Conservation (phyloP, 495 filamentous ascomycete species). For the Aspergillus olivimuriae region DNA sequence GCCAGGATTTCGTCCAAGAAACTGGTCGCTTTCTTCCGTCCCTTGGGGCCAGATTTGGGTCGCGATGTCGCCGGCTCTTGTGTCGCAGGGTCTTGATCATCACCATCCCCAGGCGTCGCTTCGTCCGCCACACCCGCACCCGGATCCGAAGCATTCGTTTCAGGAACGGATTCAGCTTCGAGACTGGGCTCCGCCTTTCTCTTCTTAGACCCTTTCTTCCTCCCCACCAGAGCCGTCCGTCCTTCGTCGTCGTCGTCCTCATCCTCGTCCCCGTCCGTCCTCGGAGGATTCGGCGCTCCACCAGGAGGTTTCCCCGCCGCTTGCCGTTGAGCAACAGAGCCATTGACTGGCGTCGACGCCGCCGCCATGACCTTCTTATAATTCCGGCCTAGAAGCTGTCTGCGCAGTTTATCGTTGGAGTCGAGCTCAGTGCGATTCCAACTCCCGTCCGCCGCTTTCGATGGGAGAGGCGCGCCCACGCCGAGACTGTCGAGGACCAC, state of each 20-base stretch:
- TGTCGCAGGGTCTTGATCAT: constrained; percentile 4
- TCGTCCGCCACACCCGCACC: no score
- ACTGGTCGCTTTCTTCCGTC: constrained; percentile 36
- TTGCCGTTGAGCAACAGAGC: background rate
- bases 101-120: constrained; percentile 1
- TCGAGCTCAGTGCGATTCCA: constrained; percentile 34
- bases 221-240: constrained; percentile 48
- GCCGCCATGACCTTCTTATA: constrained; percentile 37
- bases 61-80: constrained; percentile 9
- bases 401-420: constrained; percentile 41
- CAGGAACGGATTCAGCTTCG: constrained; percentile 5
- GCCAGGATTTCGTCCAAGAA: constrained; percentile 48
- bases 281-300: background rate
- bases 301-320: background rate
- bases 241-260: constrained; percentile 57
- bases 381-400: constrained; percentile 43
- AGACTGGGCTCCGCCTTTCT: constrained; percentile 11
- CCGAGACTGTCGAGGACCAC: constrained; percentile 35
- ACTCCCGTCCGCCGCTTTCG: constrained; percentile 32
- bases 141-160: no score
- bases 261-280: constrained; percentile 25
- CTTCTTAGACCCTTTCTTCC: constrained; percentile 26
- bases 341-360: constrained; percentile 7
- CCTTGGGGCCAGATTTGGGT: constrained; percentile 15
- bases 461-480: constrained; percentile 39